Base-by-base conservation (phyloP, 106 monocot genomes). In the Dioscorea dumetorum region DNA sequence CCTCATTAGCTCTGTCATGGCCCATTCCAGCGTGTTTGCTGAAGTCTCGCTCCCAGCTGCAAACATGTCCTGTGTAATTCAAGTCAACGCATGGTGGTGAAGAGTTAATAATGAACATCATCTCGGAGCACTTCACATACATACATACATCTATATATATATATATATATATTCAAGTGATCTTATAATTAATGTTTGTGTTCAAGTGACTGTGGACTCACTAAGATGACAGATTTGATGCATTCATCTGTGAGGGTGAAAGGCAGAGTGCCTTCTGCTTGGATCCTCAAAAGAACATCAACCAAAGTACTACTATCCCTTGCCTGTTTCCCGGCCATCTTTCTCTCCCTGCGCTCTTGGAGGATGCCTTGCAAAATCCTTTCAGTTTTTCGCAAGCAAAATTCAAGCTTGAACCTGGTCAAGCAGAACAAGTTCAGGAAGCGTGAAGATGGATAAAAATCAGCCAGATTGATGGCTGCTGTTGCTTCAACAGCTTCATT, bases 21-120 rank as follows among this genome's bases (percentile, higher is more conserved):
- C 63, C 72, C 72, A 72, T 22, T 41, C 61, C 2, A 72, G 15
- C 3, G 15, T 24, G 24, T 28, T 31, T 5, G 49, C 8, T n/a
- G 51, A 9, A 5, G 72, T 72, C 16, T 72, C n/a, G 21, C 31
- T 72, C 57, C 72, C 72, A 12, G 61, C 72, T 58, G n/a, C 4
- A 62, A 72, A 72, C 60, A 72, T 50, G 49, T 72, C 72, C 72
- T 72, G 24, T n/a, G n/a, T 3, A 61, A 48, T 18, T 19, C 4
- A 28, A 11, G 6, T 48, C 17, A 48, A 19, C 15, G 48, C 28
- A 28, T 3, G 13, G 2, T 48, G 19, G n/a, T n/a, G n/a, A n/a
- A n/a, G n/a, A n/a, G n/a, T n/a, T n/a, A 19, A 63, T 34, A 63
- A 63, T 32, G 28, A 28, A 0, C 0, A 15, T 16, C 31, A 17